phyloP scores from a whole-genome alignment of 2,329 filamentous ascomycete genomes.

The Penicillium sp. region DNA sequence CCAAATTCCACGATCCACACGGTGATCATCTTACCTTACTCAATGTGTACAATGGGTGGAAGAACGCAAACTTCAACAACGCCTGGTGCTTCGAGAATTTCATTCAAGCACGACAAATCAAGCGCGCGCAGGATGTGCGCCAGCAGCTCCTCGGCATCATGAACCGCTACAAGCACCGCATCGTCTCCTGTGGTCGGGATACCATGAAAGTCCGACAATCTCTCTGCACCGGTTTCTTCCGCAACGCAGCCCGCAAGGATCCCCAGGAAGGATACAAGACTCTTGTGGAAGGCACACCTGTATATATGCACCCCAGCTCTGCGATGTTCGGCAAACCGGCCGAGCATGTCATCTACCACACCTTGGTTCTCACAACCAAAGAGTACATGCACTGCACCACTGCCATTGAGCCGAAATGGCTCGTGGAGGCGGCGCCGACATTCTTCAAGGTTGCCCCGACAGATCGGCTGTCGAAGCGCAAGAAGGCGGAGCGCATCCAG shows the following conservation, averaged over 20 bases:
- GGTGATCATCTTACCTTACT: slow-evolving; percentile 92
- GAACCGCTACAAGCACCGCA: slow-evolving; percentile 77
- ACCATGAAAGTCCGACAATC: slow-evolving; percentile 85
- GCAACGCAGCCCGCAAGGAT: slow-evolving; percentile 90
- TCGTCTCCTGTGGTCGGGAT: slow-evolving; percentile 81
- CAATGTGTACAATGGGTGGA: slow-evolving; percentile 98
- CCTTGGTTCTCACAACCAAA: slow-evolving; percentile 57
- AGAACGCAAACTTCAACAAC: slow-evolving; percentile 71
- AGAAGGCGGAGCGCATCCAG: slow-evolving; percentile 91
- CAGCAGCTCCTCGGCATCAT: slow-evolving; percentile 92
- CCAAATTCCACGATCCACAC: slow-evolving; percentile 92
- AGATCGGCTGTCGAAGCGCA: slow-evolving; percentile 81
- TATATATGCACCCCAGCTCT: slow-evolving; percentile 89
- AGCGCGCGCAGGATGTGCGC: slow-evolving; percentile 83
- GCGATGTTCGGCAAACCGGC: slow-evolving; percentile 93
- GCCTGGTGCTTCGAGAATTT: slow-evolving; percentile 99
- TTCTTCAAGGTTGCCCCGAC: slow-evolving; percentile 97
- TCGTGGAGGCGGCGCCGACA: slow-evolving; percentile 94
- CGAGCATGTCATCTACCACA: slow-evolving; percentile 92
- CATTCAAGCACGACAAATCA: slow-evolving; percentile 86
- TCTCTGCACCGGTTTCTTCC: slow-evolving; percentile 90
- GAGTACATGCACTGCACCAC: slow-evolving; percentile 98
- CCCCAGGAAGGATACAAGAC: slow-evolving; percentile 98
- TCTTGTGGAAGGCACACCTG: slow-evolving; percentile 87
- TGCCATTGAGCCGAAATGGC: slow-evolving; percentile 85